Evolutionary conservation across 148 eudicot species (phyloP).

Genomic region (Heliamphora exappendiculata): DNA sequence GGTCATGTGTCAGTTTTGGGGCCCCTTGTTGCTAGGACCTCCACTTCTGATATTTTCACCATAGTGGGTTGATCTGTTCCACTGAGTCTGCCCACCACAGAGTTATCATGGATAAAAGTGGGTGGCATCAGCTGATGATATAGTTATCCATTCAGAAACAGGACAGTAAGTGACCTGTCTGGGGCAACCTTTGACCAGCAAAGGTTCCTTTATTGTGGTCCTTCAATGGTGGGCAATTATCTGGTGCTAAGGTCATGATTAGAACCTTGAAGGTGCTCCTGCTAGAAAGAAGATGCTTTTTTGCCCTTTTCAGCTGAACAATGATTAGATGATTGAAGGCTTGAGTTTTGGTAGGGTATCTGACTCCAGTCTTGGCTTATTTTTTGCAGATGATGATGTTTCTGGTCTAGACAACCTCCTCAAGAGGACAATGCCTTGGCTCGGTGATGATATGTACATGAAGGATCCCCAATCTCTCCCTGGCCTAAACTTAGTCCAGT

Average conservation of each 20-base stretch:
- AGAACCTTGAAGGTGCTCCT: constrained; percentile 10
- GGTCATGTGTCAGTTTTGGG: not conserved
- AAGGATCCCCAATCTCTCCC: constrained; percentile 56
- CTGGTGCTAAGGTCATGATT: constrained; percentile 3
- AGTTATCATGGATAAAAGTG: not conserved
- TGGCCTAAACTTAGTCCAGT: constrained; percentile 78
- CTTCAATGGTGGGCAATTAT: not conserved
- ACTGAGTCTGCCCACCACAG: not conserved
- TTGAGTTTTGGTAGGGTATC: not conserved
- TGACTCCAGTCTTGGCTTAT: not conserved
- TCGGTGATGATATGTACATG: constrained; percentile 60
- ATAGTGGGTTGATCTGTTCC: not conserved
- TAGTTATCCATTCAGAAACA: not conserved
- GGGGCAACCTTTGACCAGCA: constrained; percentile 1
- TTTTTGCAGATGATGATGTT: constrained; percentile 62
- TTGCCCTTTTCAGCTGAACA: constrained; percentile 6
- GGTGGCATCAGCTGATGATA: not conserved
- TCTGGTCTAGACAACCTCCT: constrained; percentile 53
- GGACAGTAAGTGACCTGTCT: not conserved
- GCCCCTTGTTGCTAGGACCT: not conserved
- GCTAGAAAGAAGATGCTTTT: constrained; percentile 1
- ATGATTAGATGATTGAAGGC: not conserved
- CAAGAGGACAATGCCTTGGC: constrained; percentile 95
- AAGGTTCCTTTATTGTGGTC: constrained; percentile 5
- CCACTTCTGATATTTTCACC: not conserved